phyloP scores from a whole-genome alignment of 2,329 filamentous ascomycete species.

The Aspergillus viridinutans region DNA sequence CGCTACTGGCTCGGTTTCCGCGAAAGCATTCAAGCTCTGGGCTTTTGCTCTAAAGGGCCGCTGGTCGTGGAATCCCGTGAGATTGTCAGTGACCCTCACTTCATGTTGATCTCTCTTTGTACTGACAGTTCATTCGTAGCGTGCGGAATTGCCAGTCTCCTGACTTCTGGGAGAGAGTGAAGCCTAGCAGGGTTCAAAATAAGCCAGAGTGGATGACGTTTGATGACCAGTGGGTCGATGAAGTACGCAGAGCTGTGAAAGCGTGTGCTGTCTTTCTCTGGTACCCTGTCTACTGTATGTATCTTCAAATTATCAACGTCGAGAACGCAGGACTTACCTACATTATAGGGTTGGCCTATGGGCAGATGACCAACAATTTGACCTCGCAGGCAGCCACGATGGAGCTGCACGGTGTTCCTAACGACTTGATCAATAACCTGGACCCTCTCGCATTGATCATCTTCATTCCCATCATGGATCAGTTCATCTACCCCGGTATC shows the following conservation, averaged over 20 bases:
- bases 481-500: conserved; percentile 48
- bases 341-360: conserved; percentile 42
- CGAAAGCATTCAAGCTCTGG: conserved; percentile 62
- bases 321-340: conserved; percentile 16
- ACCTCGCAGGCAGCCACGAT: conserved; percentile 53
- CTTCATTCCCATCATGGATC: conserved; percentile 52
- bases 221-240: conserved; percentile 76
- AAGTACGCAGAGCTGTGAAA: conserved; percentile 64
- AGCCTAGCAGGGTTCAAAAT: conserved; percentile 18
- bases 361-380: conserved; percentile 53
- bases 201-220: conserved; percentile 59
- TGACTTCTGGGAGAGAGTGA: conserved; percentile 20
- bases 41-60: conserved; percentile 58
- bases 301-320: conserved; percentile 7
- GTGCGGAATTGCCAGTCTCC: conserved; percentile 14
- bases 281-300: conserved; percentile 45
- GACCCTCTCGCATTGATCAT: conserved; percentile 52
- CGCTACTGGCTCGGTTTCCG: conserved; percentile 68
- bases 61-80: conserved; percentile 58
- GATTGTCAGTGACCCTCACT: conserved; percentile 15
- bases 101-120: neutral
- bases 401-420: conserved; percentile 49
- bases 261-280: conserved; percentile 65
- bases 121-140: conserved; percentile 10
- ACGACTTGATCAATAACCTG: conserved; percentile 53